phyloP scores from a whole-genome alignment of 176 grass and related monocot species.

The Poa annua region DNA sequence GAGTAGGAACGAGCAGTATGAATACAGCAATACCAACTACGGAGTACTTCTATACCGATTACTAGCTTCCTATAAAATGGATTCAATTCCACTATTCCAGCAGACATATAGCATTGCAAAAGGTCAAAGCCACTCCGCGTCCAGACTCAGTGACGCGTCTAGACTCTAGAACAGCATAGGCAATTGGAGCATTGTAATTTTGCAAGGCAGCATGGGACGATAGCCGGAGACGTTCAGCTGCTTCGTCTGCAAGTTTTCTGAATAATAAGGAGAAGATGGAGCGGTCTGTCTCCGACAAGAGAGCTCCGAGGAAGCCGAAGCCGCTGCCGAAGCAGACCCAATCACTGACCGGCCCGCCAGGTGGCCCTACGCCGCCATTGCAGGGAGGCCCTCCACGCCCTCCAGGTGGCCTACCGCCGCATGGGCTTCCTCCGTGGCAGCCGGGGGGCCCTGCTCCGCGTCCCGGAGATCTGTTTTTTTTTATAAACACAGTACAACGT shows the following conservation, averaged over 20 bases:
- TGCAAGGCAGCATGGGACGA: background rate
- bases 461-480: too few species aligned
- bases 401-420: too few species aligned
- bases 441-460: slow-evolving; percentile 43
- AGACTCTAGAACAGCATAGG: background rate
- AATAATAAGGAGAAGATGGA: background rate
- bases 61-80: background rate
- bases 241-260: background rate
- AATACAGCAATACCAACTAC: background rate
- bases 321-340: slow-evolving; percentile 1
- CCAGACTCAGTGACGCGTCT: too few species aligned
- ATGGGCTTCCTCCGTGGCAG: too few species aligned
- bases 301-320: slow-evolving; percentile 21
- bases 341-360: background rate
- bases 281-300: background rate
- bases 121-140: slow-evolving; percentile 12
- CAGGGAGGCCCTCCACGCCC: too few species aligned
- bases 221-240: background rate
- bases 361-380: too few species aligned
- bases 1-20: background rate
- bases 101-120: background rate
- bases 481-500: too few species aligned
- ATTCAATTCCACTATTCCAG: background rate
- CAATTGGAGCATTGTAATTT: background rate
- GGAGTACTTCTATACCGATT: background rate